phyloP scores from a whole-genome alignment of 805 yeast species.

The Yarrowia sp. region DNA sequence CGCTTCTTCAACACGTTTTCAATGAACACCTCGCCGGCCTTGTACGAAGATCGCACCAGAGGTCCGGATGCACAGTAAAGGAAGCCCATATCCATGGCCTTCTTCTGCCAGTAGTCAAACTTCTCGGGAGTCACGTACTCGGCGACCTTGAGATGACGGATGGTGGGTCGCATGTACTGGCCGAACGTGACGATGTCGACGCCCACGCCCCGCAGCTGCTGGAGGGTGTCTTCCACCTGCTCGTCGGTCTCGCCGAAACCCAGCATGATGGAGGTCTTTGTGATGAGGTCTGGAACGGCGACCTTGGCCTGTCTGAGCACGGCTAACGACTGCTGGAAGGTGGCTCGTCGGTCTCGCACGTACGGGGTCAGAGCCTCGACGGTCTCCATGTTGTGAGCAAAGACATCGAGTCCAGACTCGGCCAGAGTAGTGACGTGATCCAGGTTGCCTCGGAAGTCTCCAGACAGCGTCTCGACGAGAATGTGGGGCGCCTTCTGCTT shows the following conservation, averaged over 20 bases:
- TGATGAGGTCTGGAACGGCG: constrained; percentile 73
- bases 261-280: constrained; percentile 94
- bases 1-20: constrained; percentile 89
- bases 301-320: constrained; percentile 84
- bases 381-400: constrained; percentile 96
- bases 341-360: constrained; percentile 96
- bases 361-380: constrained; percentile 94
- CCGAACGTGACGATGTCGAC: constrained; percentile 99
- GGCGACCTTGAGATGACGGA: constrained; percentile 97
- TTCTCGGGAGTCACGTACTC: constrained; percentile 94
- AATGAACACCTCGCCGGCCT: constrained; percentile 97
- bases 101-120: constrained; percentile 90
- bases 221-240: constrained; percentile 76
- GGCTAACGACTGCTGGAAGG: constrained; percentile 83
- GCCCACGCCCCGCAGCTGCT: constrained; percentile 72
- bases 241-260: constrained; percentile 97
- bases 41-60: constrained; percentile 91
- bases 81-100: constrained; percentile 87
- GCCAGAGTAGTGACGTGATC: constrained; percentile 83
- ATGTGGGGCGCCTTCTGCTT: constrained; percentile 89
- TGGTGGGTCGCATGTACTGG: constrained; percentile 98
- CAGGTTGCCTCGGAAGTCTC: constrained; percentile 93
- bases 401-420: constrained; percentile 87
- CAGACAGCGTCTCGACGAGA: constrained; percentile 90
- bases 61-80: constrained; percentile 98